Base-by-base conservation (phyloP, 2,329 filamentous ascomycete genomes). In the Verruconis gallopava region DNA sequence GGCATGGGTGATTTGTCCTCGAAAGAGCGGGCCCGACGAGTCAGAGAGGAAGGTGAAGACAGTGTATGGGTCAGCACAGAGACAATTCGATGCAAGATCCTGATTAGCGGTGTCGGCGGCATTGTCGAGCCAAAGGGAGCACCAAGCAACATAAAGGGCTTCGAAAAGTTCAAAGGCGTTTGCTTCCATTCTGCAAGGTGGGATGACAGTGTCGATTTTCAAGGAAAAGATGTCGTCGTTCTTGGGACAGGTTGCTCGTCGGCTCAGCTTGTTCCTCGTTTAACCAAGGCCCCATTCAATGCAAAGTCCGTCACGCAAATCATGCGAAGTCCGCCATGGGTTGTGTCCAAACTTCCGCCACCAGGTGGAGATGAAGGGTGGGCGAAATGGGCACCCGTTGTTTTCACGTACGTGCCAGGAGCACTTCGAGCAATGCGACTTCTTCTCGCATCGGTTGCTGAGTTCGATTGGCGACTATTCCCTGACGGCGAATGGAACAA, bases 301-400 rank as follows among this genome's bases (percentile, higher is more conserved):
- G 70, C 67, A 21, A 74, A 68, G 50, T 69, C 68, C 4, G 66
- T 77, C n/a, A 75, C 71, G 1, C 73, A 77, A 47, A 47, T 77
- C 4, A 73, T 77, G 69, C 59, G 71, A 13, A 69, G 69, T 12
- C 69, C 72, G 9, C 73, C 73, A 1, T 76, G 72, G 72, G 66
- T 74, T 1, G 60, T 66, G 3, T 65, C 69, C 2, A 56, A 59
- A 36, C 6, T 52, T 1, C 37, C 55, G 3, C 55, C 63, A 6
- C 65, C 65, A 1, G 50, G 56, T 1, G 57, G 56, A 1, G 54
- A 64, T 3, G 56, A 62, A 17, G 56, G 50, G 36, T 75, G 65
- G 61, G 58, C 65, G 41, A 65, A 64, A 51, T 69, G 66, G 53
- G 56, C 61, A 3, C 63, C 69, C 1, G 57, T 51, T 14, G 19